These are phyloP conservation scores for Crithidia sp. DNA, from an alignment of 208 protist species.

Conservation along the genomic window DNA sequence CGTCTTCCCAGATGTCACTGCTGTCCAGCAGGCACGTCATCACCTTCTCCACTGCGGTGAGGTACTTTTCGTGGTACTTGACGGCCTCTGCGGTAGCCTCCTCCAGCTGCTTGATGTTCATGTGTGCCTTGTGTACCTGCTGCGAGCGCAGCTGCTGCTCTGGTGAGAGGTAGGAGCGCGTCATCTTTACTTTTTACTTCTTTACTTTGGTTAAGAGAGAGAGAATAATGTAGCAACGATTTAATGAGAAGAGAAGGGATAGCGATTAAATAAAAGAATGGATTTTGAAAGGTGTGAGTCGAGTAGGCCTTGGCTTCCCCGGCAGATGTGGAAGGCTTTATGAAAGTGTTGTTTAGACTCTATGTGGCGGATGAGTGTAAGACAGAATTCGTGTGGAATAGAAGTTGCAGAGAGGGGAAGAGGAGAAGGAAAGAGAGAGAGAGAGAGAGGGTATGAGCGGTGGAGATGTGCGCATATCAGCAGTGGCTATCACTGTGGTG, in stretches of 20 bases:
- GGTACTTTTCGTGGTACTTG: slow-evolving; percentile 10
- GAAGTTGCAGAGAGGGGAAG: too few relatives aligned
- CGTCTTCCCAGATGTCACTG: not conserved
- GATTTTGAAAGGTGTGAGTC: too few relatives aligned
- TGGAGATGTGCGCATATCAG: too few relatives aligned
- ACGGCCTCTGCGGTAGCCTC: slow-evolving; percentile 7
- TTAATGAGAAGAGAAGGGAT: not conserved
- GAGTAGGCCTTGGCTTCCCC: too few relatives aligned
- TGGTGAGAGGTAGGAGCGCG: slow-evolving; percentile 3
- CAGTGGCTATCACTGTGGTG: too few relatives aligned
- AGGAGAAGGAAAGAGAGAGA: too few relatives aligned
- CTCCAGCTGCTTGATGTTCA: slow-evolving; percentile 8
- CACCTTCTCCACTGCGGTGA: slow-evolving; percentile 9
- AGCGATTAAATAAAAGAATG: too few relatives aligned
- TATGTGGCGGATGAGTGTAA: too few relatives aligned
- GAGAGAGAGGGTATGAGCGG: too few relatives aligned
- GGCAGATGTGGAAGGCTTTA: too few relatives aligned
- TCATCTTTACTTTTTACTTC: not conserved
- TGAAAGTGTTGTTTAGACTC: too few relatives aligned
- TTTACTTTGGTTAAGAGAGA: not conserved
- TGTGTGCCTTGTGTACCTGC: slow-evolving; percentile 12
- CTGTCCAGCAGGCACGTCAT: slow-evolving; percentile 12
- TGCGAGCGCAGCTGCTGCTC: slow-evolving; percentile 10
- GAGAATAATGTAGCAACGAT: not conserved
- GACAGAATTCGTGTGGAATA: too few relatives aligned